phyloP scores from a whole-genome alignment of 176 grass and related monocot genomes.

The Hordeum marinum region DNA sequence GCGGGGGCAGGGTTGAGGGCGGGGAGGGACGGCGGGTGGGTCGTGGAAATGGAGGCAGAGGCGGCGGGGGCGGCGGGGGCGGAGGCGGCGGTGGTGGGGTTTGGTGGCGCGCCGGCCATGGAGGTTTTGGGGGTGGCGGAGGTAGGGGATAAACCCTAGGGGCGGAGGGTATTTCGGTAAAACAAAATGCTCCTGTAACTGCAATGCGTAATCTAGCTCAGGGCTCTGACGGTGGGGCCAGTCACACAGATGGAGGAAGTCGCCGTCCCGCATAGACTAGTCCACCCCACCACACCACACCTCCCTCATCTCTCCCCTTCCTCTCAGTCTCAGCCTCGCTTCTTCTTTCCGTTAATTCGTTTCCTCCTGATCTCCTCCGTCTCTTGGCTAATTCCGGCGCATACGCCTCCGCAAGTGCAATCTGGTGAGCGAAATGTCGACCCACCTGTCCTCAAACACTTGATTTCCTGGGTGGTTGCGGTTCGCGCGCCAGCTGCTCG shows the following conservation, averaged over 20 bases:
- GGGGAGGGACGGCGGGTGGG: not conserved
- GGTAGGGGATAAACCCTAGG: slow-evolving; percentile 62
- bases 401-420: not conserved
- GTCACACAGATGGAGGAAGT: not conserved
- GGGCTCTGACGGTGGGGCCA: not conserved
- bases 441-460: not conserved
- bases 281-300: not conserved
- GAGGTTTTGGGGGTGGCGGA: slow-evolving; percentile 33
- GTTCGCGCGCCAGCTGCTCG: slow-evolving; percentile 4
- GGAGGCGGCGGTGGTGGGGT: not conserved
- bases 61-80: not conserved
- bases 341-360: not conserved
- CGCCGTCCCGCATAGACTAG: not conserved
- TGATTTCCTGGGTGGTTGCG: not conserved
- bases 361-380: not conserved
- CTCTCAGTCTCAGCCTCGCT: not conserved
- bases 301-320: slow-evolving; percentile 13
- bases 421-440: not conserved
- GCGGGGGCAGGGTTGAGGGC: not conserved
- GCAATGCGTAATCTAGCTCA: not conserved
- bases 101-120: slow-evolving; percentile 32
- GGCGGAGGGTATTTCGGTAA: not conserved
- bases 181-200: not conserved
- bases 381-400: not conserved
- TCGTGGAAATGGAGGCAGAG: not conserved